phyloP scores from a whole-genome alignment of 177 flowering plant genomes.

The Vitis hybrid region DNA sequence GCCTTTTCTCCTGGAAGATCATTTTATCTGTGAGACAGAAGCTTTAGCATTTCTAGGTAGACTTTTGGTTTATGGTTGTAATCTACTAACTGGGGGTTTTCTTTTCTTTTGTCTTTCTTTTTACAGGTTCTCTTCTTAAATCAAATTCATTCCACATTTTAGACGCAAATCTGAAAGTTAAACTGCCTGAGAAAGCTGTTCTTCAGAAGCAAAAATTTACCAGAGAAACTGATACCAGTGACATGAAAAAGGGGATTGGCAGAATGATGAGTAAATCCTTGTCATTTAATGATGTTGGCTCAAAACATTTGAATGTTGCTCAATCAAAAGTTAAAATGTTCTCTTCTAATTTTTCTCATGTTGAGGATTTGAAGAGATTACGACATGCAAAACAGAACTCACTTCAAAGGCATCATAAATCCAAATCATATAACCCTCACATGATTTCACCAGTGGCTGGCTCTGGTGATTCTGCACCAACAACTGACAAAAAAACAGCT shows the following conservation, averaged over 20 bases:
- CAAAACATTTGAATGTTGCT: background rate
- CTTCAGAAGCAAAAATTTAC: background rate
- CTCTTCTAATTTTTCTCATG: background rate
- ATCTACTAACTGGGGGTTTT: background rate
- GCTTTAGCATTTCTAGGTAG: background rate
- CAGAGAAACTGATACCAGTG: background rate
- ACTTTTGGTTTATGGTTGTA: background rate
- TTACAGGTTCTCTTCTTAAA: conserved; percentile 17
- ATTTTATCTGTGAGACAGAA: background rate
- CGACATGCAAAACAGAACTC: background rate
- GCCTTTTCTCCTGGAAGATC: background rate
- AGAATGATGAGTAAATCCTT: conserved; percentile 8
- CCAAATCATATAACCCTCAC: background rate
- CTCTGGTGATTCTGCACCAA: background rate
- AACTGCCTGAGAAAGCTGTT: background rate
- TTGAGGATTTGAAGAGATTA: conserved; percentile 5
- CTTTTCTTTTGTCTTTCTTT: background rate
- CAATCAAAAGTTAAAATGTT: conserved; percentile 5
- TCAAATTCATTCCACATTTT: conserved; percentile 13
- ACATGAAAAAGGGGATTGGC: background rate
- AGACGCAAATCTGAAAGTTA: background rate
- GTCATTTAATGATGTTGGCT: conserved; percentile 2
- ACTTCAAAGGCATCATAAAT: background rate
- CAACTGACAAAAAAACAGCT: background rate
- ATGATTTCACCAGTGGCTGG: background rate